A percentile compares a stretch with the other conserved stretches of the same genome.
phyloP scores from a whole-genome alignment of 2,329 filamentous ascomycete species.

The Beauveria sp. region DNA sequence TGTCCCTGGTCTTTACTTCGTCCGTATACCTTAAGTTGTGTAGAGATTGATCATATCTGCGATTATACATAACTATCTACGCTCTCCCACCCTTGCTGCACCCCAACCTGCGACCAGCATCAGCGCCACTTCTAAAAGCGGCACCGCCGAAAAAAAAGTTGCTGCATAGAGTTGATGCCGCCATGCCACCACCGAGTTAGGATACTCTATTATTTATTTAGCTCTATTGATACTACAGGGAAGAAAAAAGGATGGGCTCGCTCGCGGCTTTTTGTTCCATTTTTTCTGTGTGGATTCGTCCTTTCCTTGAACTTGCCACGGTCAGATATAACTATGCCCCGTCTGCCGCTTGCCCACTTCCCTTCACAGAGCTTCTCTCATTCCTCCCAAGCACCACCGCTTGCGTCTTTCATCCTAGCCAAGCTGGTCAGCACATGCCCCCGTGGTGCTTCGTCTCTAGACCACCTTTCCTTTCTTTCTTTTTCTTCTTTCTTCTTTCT shows the following conservation, averaged over 20 bases:
- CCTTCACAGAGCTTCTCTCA: slow-evolving; percentile 1
- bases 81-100: background rate
- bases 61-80: too few relatives aligned
- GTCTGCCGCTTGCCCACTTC: background rate
- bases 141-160: slow-evolving; percentile 1
- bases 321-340: slow-evolving; percentile 1
- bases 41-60: too few relatives aligned
- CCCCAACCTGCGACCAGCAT: background rate
- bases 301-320: background rate
- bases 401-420: background rate
- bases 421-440: background rate
- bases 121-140: slow-evolving; percentile 11
- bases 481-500: background rate
- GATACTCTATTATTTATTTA: background rate
- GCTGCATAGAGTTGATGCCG: background rate
- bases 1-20: too few relatives aligned
- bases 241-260: background rate
- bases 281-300: background rate
- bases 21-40: too few relatives aligned
- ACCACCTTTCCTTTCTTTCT: background rate
- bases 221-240: background rate
- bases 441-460: background rate
- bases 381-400: slow-evolving; percentile 3
- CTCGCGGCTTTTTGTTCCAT: background rate
- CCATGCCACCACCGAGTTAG: background rate